Evolutionary conservation across 1,284 basidiomycete species (phyloP), one percentile per base, ranked within the genome.

Genomic region (Uromyces viciae-fabae): DNA sequence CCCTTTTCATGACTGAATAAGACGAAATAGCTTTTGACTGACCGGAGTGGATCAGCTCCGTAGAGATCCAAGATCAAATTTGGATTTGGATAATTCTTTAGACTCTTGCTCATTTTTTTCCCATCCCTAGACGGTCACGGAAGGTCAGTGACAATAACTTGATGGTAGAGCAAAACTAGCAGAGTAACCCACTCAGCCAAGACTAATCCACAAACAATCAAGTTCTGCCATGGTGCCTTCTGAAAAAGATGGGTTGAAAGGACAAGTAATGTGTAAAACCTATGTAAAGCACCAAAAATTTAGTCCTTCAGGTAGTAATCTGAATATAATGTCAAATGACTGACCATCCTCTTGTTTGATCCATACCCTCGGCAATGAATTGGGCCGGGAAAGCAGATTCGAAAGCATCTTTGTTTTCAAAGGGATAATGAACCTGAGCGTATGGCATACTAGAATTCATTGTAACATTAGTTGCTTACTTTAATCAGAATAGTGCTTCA

Each of bases 81-180:
- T 9, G 97, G 97, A 86, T 99, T 96, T n/a, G 97, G 96, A 87
- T 95, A 99, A 88, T 99, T 99, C 86, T 92, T 92, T 83, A 97
- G 87, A 87, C 94, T 96, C 88, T 99, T 99, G 88, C 93, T 95
- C 97, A 99, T 99, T 89, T 99, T 99, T 89, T 97, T 98, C 77
- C 97, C 97, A 85, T 99, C 95, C 9, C 92, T 94, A 81, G 22
- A 77, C 15, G 73, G 58, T 19, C 77, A 73, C 17, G 82, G 81
- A 66, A n/a, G 38, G 40, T 56, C 28, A 49, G 58, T 52, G 8
- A 33, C 74, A 40, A 3, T 43, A 75, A 3, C 22, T 69, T 81
- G 49, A 83, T 28, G 31, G 58, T 28, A n/a, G 0, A 66, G 68
- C 38, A n/a, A 19, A 46, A 33, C 28, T 38, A 46, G 42, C 5